Evolutionary conservation across 192 early-diverging fungal species (phyloP).

Genomic region (Podila minutissima): DNA sequence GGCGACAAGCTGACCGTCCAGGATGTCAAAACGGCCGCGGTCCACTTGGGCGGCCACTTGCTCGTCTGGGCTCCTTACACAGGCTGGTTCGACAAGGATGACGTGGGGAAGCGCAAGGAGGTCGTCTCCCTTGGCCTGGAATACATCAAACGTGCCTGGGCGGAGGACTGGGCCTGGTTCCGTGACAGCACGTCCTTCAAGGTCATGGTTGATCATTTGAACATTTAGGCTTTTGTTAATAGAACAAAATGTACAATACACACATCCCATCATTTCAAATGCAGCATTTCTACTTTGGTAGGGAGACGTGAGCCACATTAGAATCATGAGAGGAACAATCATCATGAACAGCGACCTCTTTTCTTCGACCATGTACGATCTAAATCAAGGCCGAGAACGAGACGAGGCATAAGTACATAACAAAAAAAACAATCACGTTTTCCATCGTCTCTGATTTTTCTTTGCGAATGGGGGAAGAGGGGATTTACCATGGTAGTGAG

Average conservation of each 20-base stretch:
- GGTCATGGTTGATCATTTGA: conserved; percentile 40
- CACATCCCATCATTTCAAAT: too few species aligned
- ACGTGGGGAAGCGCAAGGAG: conserved; percentile 20
- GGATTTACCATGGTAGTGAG: conserved; percentile 62
- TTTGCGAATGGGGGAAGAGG: background rate
- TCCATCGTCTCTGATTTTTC: background rate
- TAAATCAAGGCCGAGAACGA: conserved; percentile 14
- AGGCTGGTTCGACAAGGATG: conserved; percentile 48
- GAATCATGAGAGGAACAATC: conserved; percentile 82
- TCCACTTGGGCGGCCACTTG: conserved; percentile 51
- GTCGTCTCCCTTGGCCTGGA: conserved; percentile 38
- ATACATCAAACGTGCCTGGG: conserved; percentile 49
- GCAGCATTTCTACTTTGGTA: too few species aligned
- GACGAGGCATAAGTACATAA: background rate
- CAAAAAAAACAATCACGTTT: too few species aligned
- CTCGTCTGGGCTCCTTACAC: conserved; percentile 45
- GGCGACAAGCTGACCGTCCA: conserved; percentile 19
- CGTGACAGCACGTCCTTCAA: conserved; percentile 34
- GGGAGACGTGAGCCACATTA: conserved; percentile 79
- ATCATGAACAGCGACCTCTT: conserved; percentile 70
- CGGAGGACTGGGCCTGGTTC: conserved; percentile 54
- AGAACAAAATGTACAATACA: conserved; percentile 4
- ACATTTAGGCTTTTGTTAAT: conserved; percentile 17
- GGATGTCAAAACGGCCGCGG: conserved; percentile 43
- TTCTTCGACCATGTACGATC: conserved; percentile 76